Conservation (phyloP, 139 green algal species). For the Tetraselmis striata region DNA sequence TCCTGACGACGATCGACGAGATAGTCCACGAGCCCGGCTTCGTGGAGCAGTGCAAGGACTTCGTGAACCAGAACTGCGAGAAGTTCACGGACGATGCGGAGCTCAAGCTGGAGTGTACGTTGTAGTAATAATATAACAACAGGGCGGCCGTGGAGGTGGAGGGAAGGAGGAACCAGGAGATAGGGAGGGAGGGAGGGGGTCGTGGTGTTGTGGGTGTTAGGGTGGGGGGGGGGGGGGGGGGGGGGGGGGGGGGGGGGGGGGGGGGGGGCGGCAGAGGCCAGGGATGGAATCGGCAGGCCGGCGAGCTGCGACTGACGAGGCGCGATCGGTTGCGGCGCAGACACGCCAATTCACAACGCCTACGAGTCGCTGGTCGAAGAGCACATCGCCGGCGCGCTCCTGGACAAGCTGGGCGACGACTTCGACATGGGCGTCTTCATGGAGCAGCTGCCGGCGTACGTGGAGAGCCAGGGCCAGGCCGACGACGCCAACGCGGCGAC, state of each 20-base stretch:
- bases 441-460: not conserved
- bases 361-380: not conserved
- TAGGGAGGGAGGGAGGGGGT: too few species aligned
- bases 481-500: not conserved
- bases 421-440: not conserved
- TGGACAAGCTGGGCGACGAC: not conserved
- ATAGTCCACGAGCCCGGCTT: not conserved
- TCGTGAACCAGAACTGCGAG: not conserved
- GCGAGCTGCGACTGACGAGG: too few species aligned
- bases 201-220: too few species aligned
- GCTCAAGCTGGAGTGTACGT: not conserved
- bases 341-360: not conserved
- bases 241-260: too few species aligned
- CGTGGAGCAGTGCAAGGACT: not conserved
- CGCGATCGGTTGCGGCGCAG: not conserved
- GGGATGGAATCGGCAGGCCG: too few species aligned
- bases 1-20: not conserved
- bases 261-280: too few species aligned
- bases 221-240: too few species aligned
- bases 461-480: not conserved
- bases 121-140: too few species aligned
- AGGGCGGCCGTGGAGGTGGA: too few species aligned
- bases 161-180: too few species aligned
- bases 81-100: not conserved
- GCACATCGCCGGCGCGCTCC: not conserved